Evolutionary conservation across 768 basidiomycete species (phyloP), one percentile per base, ranked within the genome.

Genomic region (Sarcodon aspratus): DNA sequence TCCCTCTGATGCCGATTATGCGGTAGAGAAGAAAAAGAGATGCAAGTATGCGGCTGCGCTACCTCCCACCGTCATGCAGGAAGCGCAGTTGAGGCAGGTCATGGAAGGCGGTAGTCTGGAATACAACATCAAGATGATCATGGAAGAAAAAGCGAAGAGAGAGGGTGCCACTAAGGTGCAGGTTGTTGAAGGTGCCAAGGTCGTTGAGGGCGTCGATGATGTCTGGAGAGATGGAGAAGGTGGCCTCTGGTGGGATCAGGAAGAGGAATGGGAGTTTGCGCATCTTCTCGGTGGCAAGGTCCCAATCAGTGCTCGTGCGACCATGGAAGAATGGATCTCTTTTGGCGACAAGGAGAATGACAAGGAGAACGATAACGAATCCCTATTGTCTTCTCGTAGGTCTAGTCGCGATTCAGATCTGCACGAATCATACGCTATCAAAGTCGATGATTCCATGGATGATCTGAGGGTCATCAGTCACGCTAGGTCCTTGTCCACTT

Each of bases 201-300:
- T 66, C 13, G 60, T 61, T 27, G 61, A 17, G 8, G 43, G 67
- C 9, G 75, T 76, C 10, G 70, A 67, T 1, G 79, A 74, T 45
- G 73, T 81, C 3, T 75, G 75, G 61, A 70, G 78, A 13, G 82
- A 86, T 48, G 78, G 64, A 0, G 67, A 72, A 21, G 82, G 82
- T 18, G 74, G 76, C 0, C 47, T 85, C 11, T 87, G 84, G 82
- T 72, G 75, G 69, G 85, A 87, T 55, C 75, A 73, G 48, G 81
- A 82, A 9, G 85, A 87, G 60, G 75, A 80, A 56, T 69, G 74
- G 71, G 85, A 87, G 57, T 84, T 79, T 53, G 67, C 71, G 11
- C 79, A 76, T 49, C 71, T 87, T 8, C 69, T 87, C 32, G 66
- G 63, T 40, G 69, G 66, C 21, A 60, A 66, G 11, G 59, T 64